Evolutionary conservation across 768 basidiomycete genomes (phyloP), one percentile per base, ranked within the genome.

Genomic region (Jaapia argillacea): DNA sequence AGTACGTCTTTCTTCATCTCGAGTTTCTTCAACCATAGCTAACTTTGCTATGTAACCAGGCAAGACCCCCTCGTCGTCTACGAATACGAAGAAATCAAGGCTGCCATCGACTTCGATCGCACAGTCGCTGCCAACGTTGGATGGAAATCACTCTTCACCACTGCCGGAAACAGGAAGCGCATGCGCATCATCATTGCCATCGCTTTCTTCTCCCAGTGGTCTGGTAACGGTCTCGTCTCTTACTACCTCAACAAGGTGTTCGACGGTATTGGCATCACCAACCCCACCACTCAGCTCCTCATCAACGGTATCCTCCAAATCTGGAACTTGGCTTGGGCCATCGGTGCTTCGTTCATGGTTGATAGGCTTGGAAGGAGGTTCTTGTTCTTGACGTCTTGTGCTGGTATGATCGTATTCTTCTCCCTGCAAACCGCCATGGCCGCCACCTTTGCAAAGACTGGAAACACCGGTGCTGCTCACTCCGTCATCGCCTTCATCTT

Each of bases 181-280:
- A 72, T 89, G 71, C 63, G 72, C 44, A 82, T 88, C 59, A 82
- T 89, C 58, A 57, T 84, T 48, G 81, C 80, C 38, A 66, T 88
- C 44, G 84, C 82, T 38, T 83, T 83, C 72, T 86, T 88, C 72
- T 86, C 84, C 2, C 82, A 85, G 53, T 87, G 84, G 85, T 86
- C 82, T 6, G 85, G 84, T 12, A 87, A 87, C 53, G 85, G 85
- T 55, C 79, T 89, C 43, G 80, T 85, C 41, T 85, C 82, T 5
- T 87, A 81, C 69, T 89, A 89, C 67, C 75, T 89, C 54, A 80
- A 69, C 64, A 69, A 74, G 59, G 79, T 89, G 41, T 77, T 90
- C 59, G 59, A 70, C 48, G 66, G 73, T 45, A 79, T 85, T 44
- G 81, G 81, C 45, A 79, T 85, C 54, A 77, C 73, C 10, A 63